Evolutionary conservation across 495 filamentous ascomycete species (phyloP), one percentile per base, ranked within the genome.

Genomic region (Pyronema omphalodes): DNA sequence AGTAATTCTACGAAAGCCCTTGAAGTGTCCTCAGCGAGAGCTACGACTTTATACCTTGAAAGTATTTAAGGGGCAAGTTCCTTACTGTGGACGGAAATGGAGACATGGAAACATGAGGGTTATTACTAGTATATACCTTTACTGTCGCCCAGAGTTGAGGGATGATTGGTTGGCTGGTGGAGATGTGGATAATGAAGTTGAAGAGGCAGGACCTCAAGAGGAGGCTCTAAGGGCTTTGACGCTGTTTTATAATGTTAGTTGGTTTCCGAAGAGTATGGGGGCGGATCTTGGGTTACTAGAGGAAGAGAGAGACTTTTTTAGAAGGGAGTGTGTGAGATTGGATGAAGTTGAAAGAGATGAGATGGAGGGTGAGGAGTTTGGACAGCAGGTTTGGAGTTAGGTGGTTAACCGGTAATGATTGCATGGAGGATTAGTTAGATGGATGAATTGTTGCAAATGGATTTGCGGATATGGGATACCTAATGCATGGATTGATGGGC

Each of bases 61-160:
- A 65, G 76, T 98, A 0, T 94, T 95, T 79, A 98, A 98, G 67
- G 86, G 84, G 54, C 93, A 96, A 64, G 91, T 96, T 1, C 91
- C 91, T 11, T 98, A 93, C 70, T 96, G 91, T 67, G 89, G 91
- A 15, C 80, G 91, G 11, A 98, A 98, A 70, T 98, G 91, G 91
- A 80, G 91, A 14, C 91, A 98, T 71, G 79, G 80, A 52, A 95
- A 98, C 66, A 98, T 98, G 91, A 82, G 88, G 50, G 88, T 96
- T 58, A 98, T 98, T 65, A 98, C 91, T 0, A 88, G 87, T 15
- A 84, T 96, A 2, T 98, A 94, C 61, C 71, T 98, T 34, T 85
- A 94, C 68, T 93, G 88, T 65, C 75, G 84, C 2, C 89, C 89
- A 0, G 88, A 95, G 65, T 75, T 98, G 17, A 75, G 93, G 2